Base-by-base conservation (phyloP, 176 grass and related monocot species). In the Lolium rigidum region DNA sequence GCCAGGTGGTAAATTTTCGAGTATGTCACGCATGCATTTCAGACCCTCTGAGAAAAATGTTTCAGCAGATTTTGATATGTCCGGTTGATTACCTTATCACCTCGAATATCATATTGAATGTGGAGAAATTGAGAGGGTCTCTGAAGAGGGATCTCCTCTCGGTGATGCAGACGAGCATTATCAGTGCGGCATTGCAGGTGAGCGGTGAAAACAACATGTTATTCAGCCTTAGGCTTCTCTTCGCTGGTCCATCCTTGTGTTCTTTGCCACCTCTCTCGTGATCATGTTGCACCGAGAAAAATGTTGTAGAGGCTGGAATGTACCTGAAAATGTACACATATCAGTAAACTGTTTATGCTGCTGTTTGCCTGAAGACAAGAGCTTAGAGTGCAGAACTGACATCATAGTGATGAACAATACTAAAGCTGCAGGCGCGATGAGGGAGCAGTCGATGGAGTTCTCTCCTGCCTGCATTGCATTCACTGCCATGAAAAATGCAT, bases 61-160 rank as follows among this genome's bases (percentile, higher is more conserved):
- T 74, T 41, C 13, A 72, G 21, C 38, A 73, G 17, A 47, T 20
- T 41, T 48, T 5, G 2, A 2, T 66, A 35, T 26, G 17, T 35
- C 56, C 37, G 12, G 38, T 12, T 56, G 7, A 50, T 59, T 60
- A 93, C 93, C 95, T 95, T 31, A 87, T 55, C 47, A 91, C 85
- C 82, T 98, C 93, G 69, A 98, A 98, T 50, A 95, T 84, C 13
- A 95, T 71, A 78, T 85, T 90, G 79, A 93, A 88, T 63, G 91
- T 79, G 47, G 89, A 93, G 87, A 98, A 95, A 79, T 98, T 98
- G 71, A 93, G 80, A 2, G 95, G 93, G 85, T 98, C 93, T 57
- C 16, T 47, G 51, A 24, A 59, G n/a, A 98, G 57, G 9, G 77
- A 92, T 71, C 47, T 91, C 76, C 95, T 93, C 81, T 98, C 95